These are phyloP conservation scores for Protomyces gravidus DNA, from an alignment of 1,139 yeast genomes.

Conservation along the genomic window DNA sequence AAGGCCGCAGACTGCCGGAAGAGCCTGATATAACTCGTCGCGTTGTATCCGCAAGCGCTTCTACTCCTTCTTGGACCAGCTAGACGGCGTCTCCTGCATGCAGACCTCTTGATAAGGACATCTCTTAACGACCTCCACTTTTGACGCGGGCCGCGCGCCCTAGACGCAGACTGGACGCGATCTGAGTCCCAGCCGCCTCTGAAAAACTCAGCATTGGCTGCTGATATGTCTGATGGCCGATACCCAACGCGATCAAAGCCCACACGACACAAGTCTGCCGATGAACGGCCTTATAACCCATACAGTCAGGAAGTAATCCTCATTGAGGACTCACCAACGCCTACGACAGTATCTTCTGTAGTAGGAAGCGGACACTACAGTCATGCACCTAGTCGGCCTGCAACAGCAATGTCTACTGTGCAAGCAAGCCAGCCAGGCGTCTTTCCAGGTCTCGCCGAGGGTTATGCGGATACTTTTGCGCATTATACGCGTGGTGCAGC, in stretches of 20 bases:
- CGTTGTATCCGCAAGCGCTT: no score
- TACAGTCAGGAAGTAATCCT: constrained; percentile 39
- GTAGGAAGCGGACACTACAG: not conserved
- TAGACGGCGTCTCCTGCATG: no score
- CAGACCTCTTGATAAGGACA: no score
- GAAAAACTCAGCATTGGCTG: no score
- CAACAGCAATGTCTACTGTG: not conserved
- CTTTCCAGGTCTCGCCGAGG: not conserved
- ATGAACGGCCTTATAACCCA: constrained; percentile 9
- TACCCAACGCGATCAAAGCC: not conserved
- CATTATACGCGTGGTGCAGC: not conserved
- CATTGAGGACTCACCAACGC: constrained; percentile 36
- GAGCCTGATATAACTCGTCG: no score
- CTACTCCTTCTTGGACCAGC: no score
- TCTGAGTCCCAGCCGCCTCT: no score
- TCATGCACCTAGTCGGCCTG: not conserved
- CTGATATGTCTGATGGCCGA: not conserved
- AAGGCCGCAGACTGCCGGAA: no score
- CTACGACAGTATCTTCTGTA: not conserved
- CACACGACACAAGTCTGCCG: not conserved
- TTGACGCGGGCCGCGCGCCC: no score
- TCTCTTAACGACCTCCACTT: no score
- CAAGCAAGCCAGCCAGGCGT: not conserved
- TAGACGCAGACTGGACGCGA: no score
- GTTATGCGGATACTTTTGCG: not conserved